Conservation (phyloP, 257 asterid genomes). For the Primulina eburnea region DNA sequence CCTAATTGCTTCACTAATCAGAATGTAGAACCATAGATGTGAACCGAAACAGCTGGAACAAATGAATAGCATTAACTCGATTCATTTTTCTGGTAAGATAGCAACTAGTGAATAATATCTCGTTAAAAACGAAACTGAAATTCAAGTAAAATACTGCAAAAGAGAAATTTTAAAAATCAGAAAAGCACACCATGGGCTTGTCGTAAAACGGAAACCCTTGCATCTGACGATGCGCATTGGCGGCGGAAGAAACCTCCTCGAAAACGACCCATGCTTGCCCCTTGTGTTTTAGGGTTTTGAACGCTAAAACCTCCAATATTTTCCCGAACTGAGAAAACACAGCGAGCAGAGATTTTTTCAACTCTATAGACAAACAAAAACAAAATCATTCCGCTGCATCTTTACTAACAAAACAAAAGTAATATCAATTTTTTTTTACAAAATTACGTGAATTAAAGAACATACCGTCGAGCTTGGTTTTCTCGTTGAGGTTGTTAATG, state of each 20-base stretch:
- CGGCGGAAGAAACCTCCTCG: constrained; percentile 78
- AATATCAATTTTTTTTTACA: neutral
- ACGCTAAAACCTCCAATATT: constrained; percentile 87
- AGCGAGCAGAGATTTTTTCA: constrained; percentile 91
- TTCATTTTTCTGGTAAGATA: neutral
- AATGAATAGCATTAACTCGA: too few relatives aligned
- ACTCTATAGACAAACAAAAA: constrained; percentile 35
- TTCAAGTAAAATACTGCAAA: neutral
- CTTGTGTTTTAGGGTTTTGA: constrained; percentile 98
- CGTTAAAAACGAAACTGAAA: neutral
- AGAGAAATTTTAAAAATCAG: neutral
- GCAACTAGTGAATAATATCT: too few relatives aligned
- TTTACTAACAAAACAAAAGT: neutral
- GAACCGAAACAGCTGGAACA: neutral
- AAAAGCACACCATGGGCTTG: constrained; percentile 71
- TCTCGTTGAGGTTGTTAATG: constrained; percentile 91
- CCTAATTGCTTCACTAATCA: neutral
- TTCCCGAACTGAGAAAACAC: constrained; percentile 98
- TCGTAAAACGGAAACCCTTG: constrained; percentile 97
- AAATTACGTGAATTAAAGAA: neutral
- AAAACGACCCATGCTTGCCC: constrained; percentile 99
- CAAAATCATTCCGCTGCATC: neutral
- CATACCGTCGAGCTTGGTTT: constrained; percentile 91
- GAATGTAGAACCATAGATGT: neutral
- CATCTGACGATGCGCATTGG: constrained; percentile 86